Evolutionary conservation across 108 stramenopile species (phyloP), one percentile per base, ranked within the genome.

Genomic region (Halocafeteria seosinensis): DNA sequence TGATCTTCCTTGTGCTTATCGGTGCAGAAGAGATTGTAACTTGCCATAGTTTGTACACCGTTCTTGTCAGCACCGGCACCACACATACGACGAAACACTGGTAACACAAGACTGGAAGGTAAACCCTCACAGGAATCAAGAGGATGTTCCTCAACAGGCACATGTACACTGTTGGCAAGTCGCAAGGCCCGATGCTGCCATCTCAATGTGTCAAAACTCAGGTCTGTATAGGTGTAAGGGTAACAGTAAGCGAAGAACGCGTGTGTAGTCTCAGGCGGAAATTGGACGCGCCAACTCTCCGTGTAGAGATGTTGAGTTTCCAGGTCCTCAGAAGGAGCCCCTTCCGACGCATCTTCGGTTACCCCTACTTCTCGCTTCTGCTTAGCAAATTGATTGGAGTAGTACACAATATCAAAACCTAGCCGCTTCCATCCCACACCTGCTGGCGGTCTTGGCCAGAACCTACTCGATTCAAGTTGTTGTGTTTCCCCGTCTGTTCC

Each of bases 181-280:
- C 57, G 13, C 12, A 5, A 33, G 5, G 2, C 1, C 57, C 57
- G 5, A 11, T 12, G 2, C 28, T 25, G 1, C 57, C 57, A 59
- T 12, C 57, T 6, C 2, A 4, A n/a, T 2, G 65, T 13, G 13
- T 68, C 37, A 5, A 13, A 25, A 29, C 31, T 23, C 37, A 79
- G 67, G 42, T 84, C 80, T 0, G 67, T 47, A 58, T 74, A 77
- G 25, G 82, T 78, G 78, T 81, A 84, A 11, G 82, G 82, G 60
- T 63, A 69, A 31, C 76, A 72, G 69, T 84, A 77, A 0, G 81
- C 78, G 13, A 84, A 51, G 26, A 51, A 70, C 24, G 36, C 17
- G 28, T 24, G 30, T 30, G 32, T 25, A 3, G 50, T 36, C 9
- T 55, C 65, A 53, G 62, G 17, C 23, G 62, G 47, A 32, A 63